Evolutionary conservation across 768 basidiomycete genomes (phyloP).

Genomic region (Suillus hirtellus): DNA sequence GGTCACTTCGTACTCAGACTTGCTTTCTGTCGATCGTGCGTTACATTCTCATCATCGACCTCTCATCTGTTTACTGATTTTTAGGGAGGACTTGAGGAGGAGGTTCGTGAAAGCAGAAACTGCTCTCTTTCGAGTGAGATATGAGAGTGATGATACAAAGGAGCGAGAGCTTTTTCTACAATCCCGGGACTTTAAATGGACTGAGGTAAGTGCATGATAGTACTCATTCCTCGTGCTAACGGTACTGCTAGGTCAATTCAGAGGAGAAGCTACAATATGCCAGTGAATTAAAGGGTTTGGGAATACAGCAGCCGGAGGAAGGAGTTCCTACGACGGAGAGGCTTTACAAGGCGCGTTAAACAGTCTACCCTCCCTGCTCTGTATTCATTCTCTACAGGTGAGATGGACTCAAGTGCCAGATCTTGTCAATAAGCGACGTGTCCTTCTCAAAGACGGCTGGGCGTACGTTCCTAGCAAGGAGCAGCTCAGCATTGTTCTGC

Average conservation of each 20-base stretch:
- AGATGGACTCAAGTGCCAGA: slow-evolving; percentile 95
- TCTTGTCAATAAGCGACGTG: slow-evolving; percentile 78
- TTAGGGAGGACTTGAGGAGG: slow-evolving; percentile 84
- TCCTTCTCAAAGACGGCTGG: slow-evolving; percentile 76
- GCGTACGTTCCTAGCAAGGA: slow-evolving; percentile 85
- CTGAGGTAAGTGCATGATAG: slow-evolving; percentile 42
- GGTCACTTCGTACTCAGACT: slow-evolving; percentile 93
- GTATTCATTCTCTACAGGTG: slow-evolving; percentile 54
- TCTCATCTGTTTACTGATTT: background rate
- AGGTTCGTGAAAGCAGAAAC: slow-evolving; percentile 90
- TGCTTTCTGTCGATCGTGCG: slow-evolving; percentile 96
- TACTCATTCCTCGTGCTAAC: slow-evolving; percentile 10
- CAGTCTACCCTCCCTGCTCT: background rate
- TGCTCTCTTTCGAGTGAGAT: slow-evolving; percentile 81
- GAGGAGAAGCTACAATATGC: slow-evolving; percentile 54
- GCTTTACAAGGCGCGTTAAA: slow-evolving; percentile 70
- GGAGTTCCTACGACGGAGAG: slow-evolving; percentile 1
- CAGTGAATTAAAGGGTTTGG: slow-evolving; percentile 46
- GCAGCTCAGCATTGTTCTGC: slow-evolving; percentile 81
- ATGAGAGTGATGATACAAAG: slow-evolving; percentile 55
- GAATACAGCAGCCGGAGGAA: slow-evolving; percentile 9
- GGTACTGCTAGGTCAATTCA: slow-evolving; percentile 48
- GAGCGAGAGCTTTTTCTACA: slow-evolving; percentile 70
- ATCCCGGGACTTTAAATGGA: slow-evolving; percentile 65
- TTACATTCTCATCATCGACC: slow-evolving; percentile 20